Base-by-base conservation (phyloP, 257 asterid genomes). In the Rhazya stricta region DNA sequence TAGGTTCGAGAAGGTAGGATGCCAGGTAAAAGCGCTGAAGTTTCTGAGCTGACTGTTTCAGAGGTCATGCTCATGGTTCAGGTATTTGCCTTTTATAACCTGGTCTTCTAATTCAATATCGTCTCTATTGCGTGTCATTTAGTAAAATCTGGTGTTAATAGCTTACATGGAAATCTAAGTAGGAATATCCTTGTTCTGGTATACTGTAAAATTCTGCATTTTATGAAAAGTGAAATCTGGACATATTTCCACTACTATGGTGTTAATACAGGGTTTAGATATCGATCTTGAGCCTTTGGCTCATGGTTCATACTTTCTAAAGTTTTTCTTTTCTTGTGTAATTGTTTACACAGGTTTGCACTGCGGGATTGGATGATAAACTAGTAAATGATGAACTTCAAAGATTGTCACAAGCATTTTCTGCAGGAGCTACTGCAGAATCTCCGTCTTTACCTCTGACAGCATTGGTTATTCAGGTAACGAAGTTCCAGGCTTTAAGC, bases 1-100 rank as follows among this genome's bases (percentile, higher is more conserved):
- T 79, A 93, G 99, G 99, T 95, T 81, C 96, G 99, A 73, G 99
- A 95, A 79, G 99, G 99, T 76, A 84, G 97, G 83, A 81, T 73
- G 62, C 86, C 93, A 67, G 77, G 81, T 74, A 74, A 79, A 76
- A 67, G 53, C 43, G 74, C 78, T 70, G 89, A 81, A 72, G 85
- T 57, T 39, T 73, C 88, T 25, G 89, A 84, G 78, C 56, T 70
- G 30, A 61, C 65, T 77, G 81, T 89, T 81, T 84, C 92, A 65
- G 98, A 95, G 84, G 94, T 89, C 85, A 72, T 95, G 93, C 96
- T 95, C 82, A 89, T 95, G 25, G 97, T 95, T 83, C 99, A 95
- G 99, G 99, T 92, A 73, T 77, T 70, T 73, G 48, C 16, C 25
- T 75, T 62, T 56, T 75, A 68, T 72, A 66, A 73, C 74, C 67